phyloP scores from a whole-genome alignment of 2,329 filamentous ascomycete species.

The Dichotomopilus funicola region DNA sequence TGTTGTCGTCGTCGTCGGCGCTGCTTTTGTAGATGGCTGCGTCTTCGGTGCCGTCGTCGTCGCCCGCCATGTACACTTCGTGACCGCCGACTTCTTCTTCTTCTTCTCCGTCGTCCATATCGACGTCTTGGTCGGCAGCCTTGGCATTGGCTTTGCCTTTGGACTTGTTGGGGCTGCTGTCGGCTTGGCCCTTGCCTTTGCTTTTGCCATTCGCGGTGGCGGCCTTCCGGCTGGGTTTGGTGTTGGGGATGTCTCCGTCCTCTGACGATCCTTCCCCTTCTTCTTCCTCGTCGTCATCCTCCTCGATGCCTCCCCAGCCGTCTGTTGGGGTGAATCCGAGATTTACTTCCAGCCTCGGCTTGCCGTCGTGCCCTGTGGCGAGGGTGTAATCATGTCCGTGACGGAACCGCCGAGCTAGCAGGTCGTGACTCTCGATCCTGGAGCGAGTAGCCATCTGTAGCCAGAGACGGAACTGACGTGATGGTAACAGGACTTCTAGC shows the following conservation, averaged over 20 bases:
- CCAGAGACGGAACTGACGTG: constrained; percentile 82
- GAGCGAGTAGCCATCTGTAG: constrained; percentile 75
- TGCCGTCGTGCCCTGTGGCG: constrained; percentile 73
- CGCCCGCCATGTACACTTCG: constrained; percentile 90
- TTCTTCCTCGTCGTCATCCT: constrained; percentile 36
- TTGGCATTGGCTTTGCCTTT: constrained; percentile 30
- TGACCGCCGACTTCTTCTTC: constrained; percentile 58
- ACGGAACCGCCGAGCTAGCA: constrained; percentile 82
- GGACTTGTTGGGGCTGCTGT: constrained; percentile 23
- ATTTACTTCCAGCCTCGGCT: constrained; percentile 78
- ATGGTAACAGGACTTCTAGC: constrained; percentile 75
- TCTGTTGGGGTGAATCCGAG: constrained; percentile 76
- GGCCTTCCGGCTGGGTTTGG: constrained; percentile 7
- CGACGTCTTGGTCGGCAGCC: constrained; percentile 26
- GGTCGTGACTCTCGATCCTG: constrained; percentile 63
- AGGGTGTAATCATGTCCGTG: constrained; percentile 86
- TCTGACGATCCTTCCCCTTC: constrained; percentile 23
- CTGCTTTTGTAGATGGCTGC: constrained; percentile 82
- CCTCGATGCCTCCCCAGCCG: constrained; percentile 74
- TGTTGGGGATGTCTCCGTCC: constrained; percentile 9
- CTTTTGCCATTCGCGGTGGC: constrained; percentile 19
- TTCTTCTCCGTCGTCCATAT: constrained; percentile 32
- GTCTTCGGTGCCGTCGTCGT: constrained; percentile 59
- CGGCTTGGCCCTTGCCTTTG: constrained; percentile 27
- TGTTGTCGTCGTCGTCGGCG: constrained; percentile 68